Evolutionary conservation across 331 rosid species (phyloP).

Genomic region (Saraca asoca): DNA sequence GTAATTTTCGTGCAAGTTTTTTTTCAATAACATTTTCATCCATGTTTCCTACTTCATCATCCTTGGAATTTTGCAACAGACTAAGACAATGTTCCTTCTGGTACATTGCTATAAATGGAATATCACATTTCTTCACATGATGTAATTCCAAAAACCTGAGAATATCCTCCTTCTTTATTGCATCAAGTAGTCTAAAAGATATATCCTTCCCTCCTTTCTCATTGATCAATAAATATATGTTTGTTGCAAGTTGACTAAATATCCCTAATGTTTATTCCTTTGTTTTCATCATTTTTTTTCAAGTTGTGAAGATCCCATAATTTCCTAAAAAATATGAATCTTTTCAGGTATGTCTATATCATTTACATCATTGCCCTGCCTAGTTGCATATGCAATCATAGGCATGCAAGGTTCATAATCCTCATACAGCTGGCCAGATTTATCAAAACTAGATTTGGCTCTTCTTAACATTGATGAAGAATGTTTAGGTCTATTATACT

Average conservation of each 20-base stretch:
- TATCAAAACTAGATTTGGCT: constrained; percentile 22
- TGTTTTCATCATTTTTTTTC: constrained; percentile 37
- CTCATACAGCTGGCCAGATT: constrained; percentile 4
- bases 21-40: not conserved
- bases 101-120: constrained; percentile 51
- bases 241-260: too few relatives aligned
- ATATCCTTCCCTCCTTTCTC: too few relatives aligned
- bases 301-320: constrained; percentile 38
- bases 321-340: constrained; percentile 50
- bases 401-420: constrained; percentile 4
- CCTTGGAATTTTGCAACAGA: constrained; percentile 38
- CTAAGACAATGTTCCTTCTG: constrained; percentile 45
- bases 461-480: constrained; percentile 16
- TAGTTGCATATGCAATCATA: constrained; percentile 13
- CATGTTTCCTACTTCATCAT: too few relatives aligned
- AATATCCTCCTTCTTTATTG: too few relatives aligned
- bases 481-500: constrained; percentile 18
- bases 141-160: too few relatives aligned
- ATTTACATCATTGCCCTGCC: constrained; percentile 28
- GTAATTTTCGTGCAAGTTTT: constrained; percentile 32
- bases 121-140: constrained; percentile 44
- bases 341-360: constrained; percentile 48
- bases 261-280: constrained; percentile 54
- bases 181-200: too few relatives aligned
- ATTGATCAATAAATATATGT: too few relatives aligned